Base-by-base conservation (phyloP, 2,329 filamentous ascomycete genomes). In the Trichoderma sp. region DNA sequence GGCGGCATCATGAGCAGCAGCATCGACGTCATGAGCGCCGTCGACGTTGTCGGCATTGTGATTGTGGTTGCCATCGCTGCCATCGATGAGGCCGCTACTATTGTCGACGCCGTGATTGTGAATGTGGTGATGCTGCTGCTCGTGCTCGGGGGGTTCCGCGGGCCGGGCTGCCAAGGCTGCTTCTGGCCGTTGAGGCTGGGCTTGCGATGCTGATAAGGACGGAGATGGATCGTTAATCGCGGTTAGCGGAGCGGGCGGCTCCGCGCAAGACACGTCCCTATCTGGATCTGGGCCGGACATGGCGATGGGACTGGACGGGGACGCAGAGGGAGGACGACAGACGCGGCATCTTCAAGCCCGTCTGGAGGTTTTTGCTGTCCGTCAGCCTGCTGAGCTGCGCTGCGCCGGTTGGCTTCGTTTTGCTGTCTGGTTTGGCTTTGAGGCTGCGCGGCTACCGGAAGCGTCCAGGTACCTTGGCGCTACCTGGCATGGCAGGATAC, bases 1-100 rank as follows among this genome's bases (percentile, higher is more conserved):
- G 34, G 34, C 34, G 34, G 34, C 32, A 34, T 34, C 32, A 34
- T 5, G 32, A 5, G 32, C 32, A 34, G 32, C 32, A 14, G 68
- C 61, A 51, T 11, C 62, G 39, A 73, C 58, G 39, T 71, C 70
- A 36, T 71, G 69, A 24, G 71, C 70, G 74, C 73, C 51, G 34
- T 21, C 71, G 73, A 9, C 58, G 74, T 39, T 73, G 72, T 28
- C 12, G 66, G 24, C 28, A 28, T 15, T 53, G 39, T 71, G 70
- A 47, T 72, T 70, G 32, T 71, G 7, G 64, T 73, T 70, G 74
- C 73, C 56, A 47, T 47, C 71, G 73, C 9, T 68, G 74, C 32
- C 74, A 70, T 34, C 21, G 67, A 24, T 11, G 67, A 30, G 24
- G 24, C n/a, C 15, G 70, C 36, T 56, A 28, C 1, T 30, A 21